These are phyloP conservation scores for Kwoniella sp. DNA, from an alignment of 768 basidiomycete species.

Conservation along the genomic window DNA sequence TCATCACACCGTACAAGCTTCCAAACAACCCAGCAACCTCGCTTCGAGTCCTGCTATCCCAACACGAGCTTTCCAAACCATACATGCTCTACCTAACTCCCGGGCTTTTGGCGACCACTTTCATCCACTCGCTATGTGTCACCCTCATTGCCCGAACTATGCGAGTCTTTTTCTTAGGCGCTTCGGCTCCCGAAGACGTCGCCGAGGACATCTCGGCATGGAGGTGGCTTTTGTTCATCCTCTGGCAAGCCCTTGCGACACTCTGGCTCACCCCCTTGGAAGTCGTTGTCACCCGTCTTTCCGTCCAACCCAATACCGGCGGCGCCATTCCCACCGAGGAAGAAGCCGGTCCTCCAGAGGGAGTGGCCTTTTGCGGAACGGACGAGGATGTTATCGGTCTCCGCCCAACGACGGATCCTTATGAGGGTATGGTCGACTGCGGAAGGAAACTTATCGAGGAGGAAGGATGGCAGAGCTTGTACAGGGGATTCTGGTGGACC, in stretches of 20 bases:
- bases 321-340: conserved; percentile 22
- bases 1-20: conserved; percentile 55
- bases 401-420: conserved; percentile 53
- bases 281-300: conserved; percentile 50
- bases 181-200: conserved; percentile 33
- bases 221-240: conserved; percentile 49
- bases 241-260: conserved; percentile 53
- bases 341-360: conserved; percentile 45
- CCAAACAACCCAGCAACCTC: conserved; percentile 43
- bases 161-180: conserved; percentile 37
- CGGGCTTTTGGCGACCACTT: conserved; percentile 48
- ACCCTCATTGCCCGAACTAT: conserved; percentile 50
- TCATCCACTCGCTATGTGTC: conserved; percentile 51
- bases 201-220: conserved; percentile 27
- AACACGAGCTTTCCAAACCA: conserved; percentile 48
- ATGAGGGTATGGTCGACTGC: conserved; percentile 52
- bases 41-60: conserved; percentile 49
- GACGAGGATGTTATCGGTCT: conserved; percentile 56
- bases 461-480: conserved; percentile 51
- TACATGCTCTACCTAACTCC: conserved; percentile 53
- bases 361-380: conserved; percentile 47
- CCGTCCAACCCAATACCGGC: conserved; percentile 50
- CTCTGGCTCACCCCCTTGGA: conserved; percentile 52
- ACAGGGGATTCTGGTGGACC: conserved; percentile 55
- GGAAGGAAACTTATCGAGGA: conserved; percentile 52